These are phyloP conservation scores for Acacia confusa DNA, from an alignment of 306 rosid species.

Conservation along the genomic window DNA sequence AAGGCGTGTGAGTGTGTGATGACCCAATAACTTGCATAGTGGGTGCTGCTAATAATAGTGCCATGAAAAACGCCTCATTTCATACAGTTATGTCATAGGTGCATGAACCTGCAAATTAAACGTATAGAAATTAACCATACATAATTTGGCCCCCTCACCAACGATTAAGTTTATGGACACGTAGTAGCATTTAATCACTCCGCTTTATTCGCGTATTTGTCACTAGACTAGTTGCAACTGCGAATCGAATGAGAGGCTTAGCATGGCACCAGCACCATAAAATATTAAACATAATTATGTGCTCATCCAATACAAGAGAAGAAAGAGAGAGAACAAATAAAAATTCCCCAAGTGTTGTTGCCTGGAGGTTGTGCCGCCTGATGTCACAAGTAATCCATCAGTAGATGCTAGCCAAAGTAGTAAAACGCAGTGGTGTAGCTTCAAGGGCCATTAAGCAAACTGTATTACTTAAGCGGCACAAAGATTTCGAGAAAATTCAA, in stretches of 20 bases:
- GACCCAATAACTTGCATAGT: not conserved
- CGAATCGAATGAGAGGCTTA: not conserved
- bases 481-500: not conserved
- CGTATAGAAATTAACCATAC: constrained; percentile 11
- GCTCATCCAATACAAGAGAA: not conserved
- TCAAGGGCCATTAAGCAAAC: not conserved
- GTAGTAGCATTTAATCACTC: constrained; percentile 1
- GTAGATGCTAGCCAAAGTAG: not conserved
- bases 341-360: not conserved
- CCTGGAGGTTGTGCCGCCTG: not conserved
- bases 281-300: not conserved
- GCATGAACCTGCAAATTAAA: constrained; percentile 33
- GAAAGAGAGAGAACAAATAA: not conserved
- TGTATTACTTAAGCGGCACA: not conserved
- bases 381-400: not conserved
- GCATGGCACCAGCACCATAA: not conserved
- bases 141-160: constrained; percentile 25
- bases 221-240: not conserved
- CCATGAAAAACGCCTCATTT: constrained; percentile 10
- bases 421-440: not conserved
- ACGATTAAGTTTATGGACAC: constrained; percentile 15
- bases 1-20: not conserved
- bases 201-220: not conserved
- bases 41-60: not conserved
- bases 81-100: not conserved